These are phyloP conservation scores for Escovopsis weberi DNA, from an alignment of 2,329 filamentous ascomycete species.

Conservation along the genomic window DNA sequence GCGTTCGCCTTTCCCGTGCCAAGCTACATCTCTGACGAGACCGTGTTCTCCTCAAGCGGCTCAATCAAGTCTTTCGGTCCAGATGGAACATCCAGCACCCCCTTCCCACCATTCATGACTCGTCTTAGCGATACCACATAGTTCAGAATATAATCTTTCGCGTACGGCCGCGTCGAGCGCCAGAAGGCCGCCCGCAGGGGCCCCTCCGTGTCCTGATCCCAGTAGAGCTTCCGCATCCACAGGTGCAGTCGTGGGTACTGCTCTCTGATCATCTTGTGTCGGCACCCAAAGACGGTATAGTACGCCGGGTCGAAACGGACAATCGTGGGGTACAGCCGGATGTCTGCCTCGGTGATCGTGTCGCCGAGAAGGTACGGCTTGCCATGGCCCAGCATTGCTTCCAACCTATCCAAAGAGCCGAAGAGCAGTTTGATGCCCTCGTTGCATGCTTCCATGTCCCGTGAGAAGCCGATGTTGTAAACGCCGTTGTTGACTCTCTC, in stretches of 20 bases:
- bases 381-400: constrained; percentile 34
- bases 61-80: constrained; percentile 11
- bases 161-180: constrained; percentile 48
- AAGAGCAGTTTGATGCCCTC: constrained; percentile 46
- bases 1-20: no score
- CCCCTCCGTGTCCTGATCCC: constrained; percentile 33
- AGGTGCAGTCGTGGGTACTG: constrained; percentile 52
- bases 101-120: constrained; percentile 14
- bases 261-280: constrained; percentile 46
- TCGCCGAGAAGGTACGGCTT: constrained; percentile 49
- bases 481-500: constrained; percentile 33
- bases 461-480: constrained; percentile 49
- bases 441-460: constrained; percentile 50
- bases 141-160: constrained; percentile 15
- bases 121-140: constrained; percentile 15
- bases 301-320: constrained; percentile 57
- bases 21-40: background rate
- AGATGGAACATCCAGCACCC: constrained; percentile 16
- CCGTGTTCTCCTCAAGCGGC: background rate
- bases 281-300: constrained; percentile 50
- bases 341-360: constrained; percentile 52
- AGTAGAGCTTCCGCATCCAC: constrained; percentile 58
- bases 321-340: constrained; percentile 52
- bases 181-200: constrained; percentile 43
- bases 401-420: constrained; percentile 47